A percentile compares a stretch with the other conserved stretches of the same genome.
These are phyloP conservation scores for Magnusiomyces clavatus DNA, from an alignment of 1,139 yeast species.

Conservation along the genomic window DNA sequence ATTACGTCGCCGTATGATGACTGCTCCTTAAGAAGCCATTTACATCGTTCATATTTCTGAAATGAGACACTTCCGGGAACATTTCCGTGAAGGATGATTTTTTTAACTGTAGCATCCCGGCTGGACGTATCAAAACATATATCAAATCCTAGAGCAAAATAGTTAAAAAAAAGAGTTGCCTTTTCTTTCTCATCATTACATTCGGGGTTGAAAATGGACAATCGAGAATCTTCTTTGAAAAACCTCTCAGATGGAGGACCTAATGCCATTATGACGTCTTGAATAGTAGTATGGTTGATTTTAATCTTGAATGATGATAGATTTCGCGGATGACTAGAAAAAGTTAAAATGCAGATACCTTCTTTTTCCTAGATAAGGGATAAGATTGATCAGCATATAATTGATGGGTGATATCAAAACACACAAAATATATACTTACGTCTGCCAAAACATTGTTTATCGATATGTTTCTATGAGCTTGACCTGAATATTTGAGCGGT, in stretches of 20 bases:
- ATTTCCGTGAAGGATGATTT: constrained; percentile 29
- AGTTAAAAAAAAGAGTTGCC: constrained; percentile 26
- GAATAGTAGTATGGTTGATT: constrained; percentile 23
- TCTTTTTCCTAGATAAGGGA: not conserved
- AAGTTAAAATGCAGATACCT: constrained; percentile 6
- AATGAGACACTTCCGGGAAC: constrained; percentile 28
- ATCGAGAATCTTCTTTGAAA: constrained; percentile 26
- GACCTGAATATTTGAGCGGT: not conserved
- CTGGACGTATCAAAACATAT: constrained; percentile 25
- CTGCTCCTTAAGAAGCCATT: constrained; percentile 21
- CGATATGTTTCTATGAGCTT: too few species aligned
- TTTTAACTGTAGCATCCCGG: constrained; percentile 23
- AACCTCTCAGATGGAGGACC: constrained; percentile 31
- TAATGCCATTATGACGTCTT: constrained; percentile 25
- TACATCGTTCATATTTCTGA: constrained; percentile 27
- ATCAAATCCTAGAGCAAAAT: constrained; percentile 28
- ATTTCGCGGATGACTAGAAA: constrained; percentile 17
- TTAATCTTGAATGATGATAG: constrained; percentile 12
- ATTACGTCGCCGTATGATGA: not conserved
- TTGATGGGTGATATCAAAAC: not conserved
- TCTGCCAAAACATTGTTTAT: too few species aligned
- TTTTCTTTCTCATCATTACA: constrained; percentile 15
- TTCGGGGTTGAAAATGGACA: constrained; percentile 24
- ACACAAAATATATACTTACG: not conserved
- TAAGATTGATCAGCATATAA: not conserved